Percentiles rank a stretch among this genome's conserved stretches.
Conservation (phyloP, 306 rosid genomes). For the Cajanus cajan region DNA sequence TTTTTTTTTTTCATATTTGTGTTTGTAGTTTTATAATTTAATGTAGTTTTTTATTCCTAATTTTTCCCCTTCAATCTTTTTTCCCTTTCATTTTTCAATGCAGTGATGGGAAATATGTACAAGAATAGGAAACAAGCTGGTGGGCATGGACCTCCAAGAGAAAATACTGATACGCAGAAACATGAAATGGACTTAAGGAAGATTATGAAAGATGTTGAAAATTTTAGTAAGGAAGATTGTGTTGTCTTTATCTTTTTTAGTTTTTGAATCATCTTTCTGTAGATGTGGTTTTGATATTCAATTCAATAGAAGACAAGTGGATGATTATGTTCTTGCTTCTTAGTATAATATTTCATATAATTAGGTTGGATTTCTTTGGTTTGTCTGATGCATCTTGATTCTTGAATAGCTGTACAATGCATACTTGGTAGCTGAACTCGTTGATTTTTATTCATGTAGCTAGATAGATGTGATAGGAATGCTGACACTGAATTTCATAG, state of each 20-base stretch:
- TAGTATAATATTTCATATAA: not conserved
- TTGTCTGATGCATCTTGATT: not conserved
- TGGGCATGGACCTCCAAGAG: not conserved
- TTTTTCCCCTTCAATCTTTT: not conserved
- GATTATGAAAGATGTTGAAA: constrained; percentile 46
- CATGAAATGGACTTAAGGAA: constrained; percentile 39
- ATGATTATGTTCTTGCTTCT: not conserved
- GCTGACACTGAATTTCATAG: not conserved
- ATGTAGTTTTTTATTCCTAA: not conserved
- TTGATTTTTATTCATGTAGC: not conserved
- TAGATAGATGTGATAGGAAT: not conserved
- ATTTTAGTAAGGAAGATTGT: constrained; percentile 27
- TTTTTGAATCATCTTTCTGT: not conserved
- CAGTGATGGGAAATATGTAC: not conserved
- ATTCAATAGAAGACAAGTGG: not conserved
- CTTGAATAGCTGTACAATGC: not conserved
- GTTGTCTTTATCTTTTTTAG: not conserved
- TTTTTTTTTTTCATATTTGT: not conserved
- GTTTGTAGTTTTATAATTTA: not conserved
- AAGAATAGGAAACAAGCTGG: constrained; percentile 28
- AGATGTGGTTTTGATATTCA: not conserved
- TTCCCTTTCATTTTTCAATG: not conserved
- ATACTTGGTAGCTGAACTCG: not conserved
- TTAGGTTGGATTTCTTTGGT: not conserved
- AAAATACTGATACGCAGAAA: not conserved